Base-by-base conservation (phyloP, 495 filamentous ascomycete species). In the Aspergillus wentii region DNA sequence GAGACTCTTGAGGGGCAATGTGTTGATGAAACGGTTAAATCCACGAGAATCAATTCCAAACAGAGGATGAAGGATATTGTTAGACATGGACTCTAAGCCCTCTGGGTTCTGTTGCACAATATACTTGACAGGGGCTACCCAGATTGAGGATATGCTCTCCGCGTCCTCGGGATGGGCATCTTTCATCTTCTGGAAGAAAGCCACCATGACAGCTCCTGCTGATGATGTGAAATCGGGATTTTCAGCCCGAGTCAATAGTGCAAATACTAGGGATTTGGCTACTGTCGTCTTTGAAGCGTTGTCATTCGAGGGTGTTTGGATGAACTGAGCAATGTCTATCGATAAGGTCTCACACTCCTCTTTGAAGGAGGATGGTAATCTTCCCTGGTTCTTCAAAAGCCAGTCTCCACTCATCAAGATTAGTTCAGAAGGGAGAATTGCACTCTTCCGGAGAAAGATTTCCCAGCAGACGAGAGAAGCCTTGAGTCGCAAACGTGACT, bases 1-100 rank as follows among this genome's bases (percentile, higher is more conserved):
- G 15, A 71, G 56, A 18, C 42, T 64, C 5, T 62, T 45, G n/a
- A 71, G 33, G 10, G 63, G 66, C 7, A 75, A 46, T 1, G 47
- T 58, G 17, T 74, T 51, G 5, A 89, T 55, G 41, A 94, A 84
- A 0, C 29, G 26, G 16, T 68, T 36, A 23, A 82, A 83, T 0
- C 73, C 72, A 11, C 43, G 30, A 4, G 71, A 47, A 41, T 81
- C 78, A 15, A 71, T 51, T 41, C 66, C 76, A 55, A 94, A 87
- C 9, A 94, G 59, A 1, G 76, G 72, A 0, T 84, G 72, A 15
- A 94, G 75, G n/a, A 89, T 66, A 56, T 91, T 82, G 28, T 72
- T 75, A 40, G 82, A 85, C 30, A 88, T 70, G 31, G 76, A 69
- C 40, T 84, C 81, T 7, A 88, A 41, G 25, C 66, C 60, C n/a